These are phyloP conservation scores for Botrytis porri DNA, from an alignment of 2,329 filamentous ascomycete genomes.

Conservation along the genomic window DNA sequence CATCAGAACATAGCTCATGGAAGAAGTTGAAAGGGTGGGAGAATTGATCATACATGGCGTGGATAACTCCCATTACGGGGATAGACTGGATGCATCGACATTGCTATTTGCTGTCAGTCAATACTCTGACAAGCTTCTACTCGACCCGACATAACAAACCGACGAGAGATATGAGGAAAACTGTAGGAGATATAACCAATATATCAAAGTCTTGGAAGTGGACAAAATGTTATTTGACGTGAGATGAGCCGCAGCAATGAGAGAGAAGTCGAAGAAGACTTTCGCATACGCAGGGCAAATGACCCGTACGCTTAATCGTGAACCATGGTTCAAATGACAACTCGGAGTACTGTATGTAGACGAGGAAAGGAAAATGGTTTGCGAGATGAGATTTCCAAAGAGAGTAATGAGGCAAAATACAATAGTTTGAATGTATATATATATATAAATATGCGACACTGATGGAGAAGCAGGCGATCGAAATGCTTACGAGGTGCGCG, in stretches of 20 bases:
- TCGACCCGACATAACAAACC: conserved; percentile 25
- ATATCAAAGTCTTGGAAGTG: conserved; percentile 15
- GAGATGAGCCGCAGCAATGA: conserved; percentile 23
- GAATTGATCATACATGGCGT: conserved; percentile 31
- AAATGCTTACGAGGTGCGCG: conserved; percentile 1
- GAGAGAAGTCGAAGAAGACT: neutral
- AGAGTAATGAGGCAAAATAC: neutral
- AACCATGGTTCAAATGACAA: neutral
- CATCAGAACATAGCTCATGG: conserved; percentile 27
- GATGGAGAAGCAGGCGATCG: neutral
- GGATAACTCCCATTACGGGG: conserved; percentile 26
- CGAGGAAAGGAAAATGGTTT: neutral
- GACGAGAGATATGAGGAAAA: conserved; percentile 17
- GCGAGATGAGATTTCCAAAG: neutral
- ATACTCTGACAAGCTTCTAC: conserved; percentile 1
- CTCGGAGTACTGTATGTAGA: neutral
- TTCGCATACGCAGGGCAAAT: conserved; percentile 8
- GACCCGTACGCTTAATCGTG: neutral
- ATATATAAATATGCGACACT: neutral
- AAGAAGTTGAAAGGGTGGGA: neutral
- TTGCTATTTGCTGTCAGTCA: conserved; percentile 27
- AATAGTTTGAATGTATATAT: neutral
- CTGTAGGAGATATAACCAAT: conserved; percentile 22
- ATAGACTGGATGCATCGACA: conserved; percentile 32
- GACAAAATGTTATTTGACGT: conserved; percentile 19